Base-by-base conservation (phyloP, 129 eudicot genomes). In the Flaveria trinervia region DNA sequence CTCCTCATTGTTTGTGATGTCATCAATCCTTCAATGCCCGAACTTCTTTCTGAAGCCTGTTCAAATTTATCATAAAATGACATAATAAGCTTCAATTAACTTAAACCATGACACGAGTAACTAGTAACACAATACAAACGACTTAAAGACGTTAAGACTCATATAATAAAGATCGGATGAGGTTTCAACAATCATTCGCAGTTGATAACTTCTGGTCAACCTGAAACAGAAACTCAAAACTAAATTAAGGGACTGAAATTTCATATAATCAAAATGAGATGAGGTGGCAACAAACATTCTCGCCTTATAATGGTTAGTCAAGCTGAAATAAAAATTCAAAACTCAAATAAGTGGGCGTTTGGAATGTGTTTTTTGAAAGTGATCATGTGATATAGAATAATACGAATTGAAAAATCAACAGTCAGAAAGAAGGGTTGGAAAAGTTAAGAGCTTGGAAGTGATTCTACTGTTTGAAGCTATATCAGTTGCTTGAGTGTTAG, bases 1-100 rank as follows among this genome's bases (percentile, higher is more conserved):
- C 97, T 83, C 85, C 98, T 89, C 49, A 94, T 69, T 17, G 92
- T 84, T 74, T 78, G 77, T 33, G 97, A 92, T 62, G 86, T 77
- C 95, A 92, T 91, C 56, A 16, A 33, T 74, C 55, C 79, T 73
- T n/a, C 20, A 28, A 11, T 55, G 39, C 28, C 28, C 28, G 8
- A 9, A 14, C 8, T 52, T 57, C 30, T 55, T 18, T 25, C 68
- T 62, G 45, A 50, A 39, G 77, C 80, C 84, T 80, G 76, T 73
- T 80, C 62, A 66, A 23, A 72, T 11, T 65, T 51, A 43, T 11
- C 74, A 80, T 41, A 18, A 52, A 54, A 80, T 17, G 7, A 41
- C 20, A 65, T 64, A 30, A n/a, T 9, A 76, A 77, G 74, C 73
- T 36, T 66, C 80, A 76, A 36, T 55, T 20, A 55, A 55, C 44